Evolutionary conservation across 176 grass and related monocot species (phyloP), one percentile per base, ranked within the genome.

Genomic region (Dactylis glomerata): DNA sequence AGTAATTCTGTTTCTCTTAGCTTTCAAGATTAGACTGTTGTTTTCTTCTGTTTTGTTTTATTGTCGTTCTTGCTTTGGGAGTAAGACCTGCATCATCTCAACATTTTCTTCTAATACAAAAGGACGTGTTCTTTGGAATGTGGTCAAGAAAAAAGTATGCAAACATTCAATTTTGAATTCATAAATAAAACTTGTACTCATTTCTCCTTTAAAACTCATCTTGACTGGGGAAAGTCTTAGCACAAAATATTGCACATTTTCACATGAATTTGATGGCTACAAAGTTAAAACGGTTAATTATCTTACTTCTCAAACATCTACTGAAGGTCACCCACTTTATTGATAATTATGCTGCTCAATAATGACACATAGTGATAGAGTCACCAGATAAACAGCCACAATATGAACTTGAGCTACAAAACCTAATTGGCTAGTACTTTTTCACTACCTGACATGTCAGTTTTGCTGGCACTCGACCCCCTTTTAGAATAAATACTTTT

Each of bases 231-330:
- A 5, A 42, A 74, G 34, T n/a, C 33, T 77, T 76, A 64, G 7
- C 26, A 54, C 38, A 78, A 86, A 82, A 32, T 52, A 82, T 22
- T 34, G 7, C 26, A 61, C 31, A 69, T 15, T 82, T 77, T 82
- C 10, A 55, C 24, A 64, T 5, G 31, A 46, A 55, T 56, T 6
- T 82, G 19, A 40, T 55, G 44, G 36, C 27, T 41, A 46, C 28
- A 34, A 72, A 52, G 2, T 73, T 44, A 56, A 26, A 42, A 57
- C 30, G 47, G 24, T 62, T 67, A 12, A 61, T 0, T 45, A 83
- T 80, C 82, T 88, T 95, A 93, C 92, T 98, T 95, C 86, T 80
- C 83, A 85, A 95, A 87, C 95, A 98, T 98, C 83, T 95, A 91
- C 13, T 72, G 66, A 50, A 95, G 82, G 81, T 77, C 83, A 85